A percentile compares a stretch with the other conserved stretches of the same genome.
These are phyloP conservation scores for Trichoderma cornu-damae DNA, from an alignment of 2,329 filamentous ascomycete species.

Conservation along the genomic window DNA sequence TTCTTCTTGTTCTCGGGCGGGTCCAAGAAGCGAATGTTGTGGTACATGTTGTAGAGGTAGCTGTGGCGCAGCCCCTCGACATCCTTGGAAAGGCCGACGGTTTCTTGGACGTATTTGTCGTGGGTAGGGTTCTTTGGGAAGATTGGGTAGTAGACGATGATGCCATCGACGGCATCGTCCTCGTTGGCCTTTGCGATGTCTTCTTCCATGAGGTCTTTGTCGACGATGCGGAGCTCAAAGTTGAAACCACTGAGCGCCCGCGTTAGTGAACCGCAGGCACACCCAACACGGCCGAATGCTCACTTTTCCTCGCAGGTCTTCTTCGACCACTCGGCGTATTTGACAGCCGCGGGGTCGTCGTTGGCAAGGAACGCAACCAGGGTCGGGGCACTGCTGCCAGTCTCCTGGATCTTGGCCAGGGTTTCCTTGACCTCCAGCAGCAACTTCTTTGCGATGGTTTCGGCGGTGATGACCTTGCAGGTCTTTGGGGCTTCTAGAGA, in stretches of 20 bases:
- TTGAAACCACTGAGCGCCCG: constrained; percentile 66
- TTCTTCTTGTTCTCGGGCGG: constrained; percentile 71
- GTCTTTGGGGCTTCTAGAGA: constrained; percentile 50
- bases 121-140: constrained; percentile 74
- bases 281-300: constrained; percentile 36
- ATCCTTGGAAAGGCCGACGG: constrained; percentile 84
- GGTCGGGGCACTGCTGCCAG: constrained; percentile 55
- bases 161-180: constrained; percentile 72
- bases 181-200: constrained; percentile 79
- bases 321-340: constrained; percentile 96
- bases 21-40: constrained; percentile 94
- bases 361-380: constrained; percentile 92
- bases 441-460: constrained; percentile 77
- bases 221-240: constrained; percentile 77
- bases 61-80: constrained; percentile 91
- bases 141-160: constrained; percentile 98
- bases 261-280: constrained; percentile 18
- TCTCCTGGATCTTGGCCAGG: constrained; percentile 63
- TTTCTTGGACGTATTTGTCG: constrained; percentile 94
- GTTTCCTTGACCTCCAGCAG: constrained; percentile 73
- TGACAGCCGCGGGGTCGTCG: constrained; percentile 79
- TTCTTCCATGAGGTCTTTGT: constrained; percentile 86
- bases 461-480: constrained; percentile 91
- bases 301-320: constrained; percentile 96
- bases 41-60: constrained; percentile 99